phyloP scores from a whole-genome alignment of 176 grass and related monocot species.

The Dactylis glomerata region DNA sequence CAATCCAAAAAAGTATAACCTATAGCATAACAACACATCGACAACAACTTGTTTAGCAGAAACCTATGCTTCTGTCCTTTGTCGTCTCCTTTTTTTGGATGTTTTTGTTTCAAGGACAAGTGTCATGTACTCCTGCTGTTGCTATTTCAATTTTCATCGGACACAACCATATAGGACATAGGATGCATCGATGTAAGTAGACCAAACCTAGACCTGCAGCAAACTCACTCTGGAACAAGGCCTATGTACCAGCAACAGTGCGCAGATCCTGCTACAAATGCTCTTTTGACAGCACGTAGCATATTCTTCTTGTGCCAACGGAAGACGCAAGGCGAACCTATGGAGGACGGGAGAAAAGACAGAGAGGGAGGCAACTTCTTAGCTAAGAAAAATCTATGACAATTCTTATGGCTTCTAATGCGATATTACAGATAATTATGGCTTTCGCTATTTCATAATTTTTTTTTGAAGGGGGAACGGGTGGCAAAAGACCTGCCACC shows the following conservation, averaged over 20 bases:
- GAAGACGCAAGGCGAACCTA: background rate
- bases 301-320: background rate
- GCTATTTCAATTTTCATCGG: background rate
- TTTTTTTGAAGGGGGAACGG: too few relatives aligned
- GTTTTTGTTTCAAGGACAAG: background rate
- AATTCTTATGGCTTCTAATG: too few relatives aligned
- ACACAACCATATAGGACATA: background rate
- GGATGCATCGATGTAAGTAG: background rate
- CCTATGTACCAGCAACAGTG: too few relatives aligned
- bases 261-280: background rate
- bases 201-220: background rate
- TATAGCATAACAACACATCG: background rate
- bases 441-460: too few relatives aligned
- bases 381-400: too few relatives aligned
- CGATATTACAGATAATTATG: too few relatives aligned
- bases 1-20: background rate
- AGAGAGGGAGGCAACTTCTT: background rate
- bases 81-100: background rate
- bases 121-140: background rate
- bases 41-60: background rate
- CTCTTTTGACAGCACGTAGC: background rate
- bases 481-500: too few relatives aligned
- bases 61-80: background rate
- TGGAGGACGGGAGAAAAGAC: conserved; percentile 14
- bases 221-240: background rate